A percentile compares a stretch with the other conserved stretches of the same genome.
These are phyloP conservation scores for Kentomonas sorsogonicus DNA, from an alignment of 208 protist genomes.

Conservation along the genomic window DNA sequence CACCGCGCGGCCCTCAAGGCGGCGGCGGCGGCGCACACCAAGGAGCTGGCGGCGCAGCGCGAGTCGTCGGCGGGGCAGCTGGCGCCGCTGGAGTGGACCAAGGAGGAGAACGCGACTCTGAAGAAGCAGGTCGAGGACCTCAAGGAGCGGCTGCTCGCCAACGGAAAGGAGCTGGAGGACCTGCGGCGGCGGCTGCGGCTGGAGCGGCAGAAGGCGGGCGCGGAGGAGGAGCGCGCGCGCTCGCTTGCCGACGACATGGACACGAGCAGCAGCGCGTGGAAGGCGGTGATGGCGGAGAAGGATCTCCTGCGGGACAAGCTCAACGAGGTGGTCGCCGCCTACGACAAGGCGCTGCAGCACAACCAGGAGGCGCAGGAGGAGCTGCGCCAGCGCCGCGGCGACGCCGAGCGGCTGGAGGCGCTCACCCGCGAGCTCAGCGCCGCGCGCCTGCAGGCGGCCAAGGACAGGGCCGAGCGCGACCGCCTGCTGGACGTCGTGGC, in stretches of 20 bases:
- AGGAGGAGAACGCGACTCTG: slow-evolving; percentile 25
- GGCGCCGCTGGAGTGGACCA: slow-evolving; percentile 29
- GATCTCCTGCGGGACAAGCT: slow-evolving; percentile 16
- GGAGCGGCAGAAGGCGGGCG: no score
- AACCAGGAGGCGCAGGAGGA: slow-evolving; percentile 11
- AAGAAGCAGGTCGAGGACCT: slow-evolving; percentile 14
- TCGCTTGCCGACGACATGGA: no score
- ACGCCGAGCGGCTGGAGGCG: no score
- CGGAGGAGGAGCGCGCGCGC: no score
- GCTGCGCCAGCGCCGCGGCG: no score
- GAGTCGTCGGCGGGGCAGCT: background rate
- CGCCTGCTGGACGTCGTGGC: no score
- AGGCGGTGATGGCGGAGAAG: slow-evolving; percentile 13
- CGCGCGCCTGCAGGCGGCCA: slow-evolving; percentile 19
- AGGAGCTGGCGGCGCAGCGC: slow-evolving; percentile 11
- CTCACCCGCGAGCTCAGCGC: slow-evolving; percentile 12
- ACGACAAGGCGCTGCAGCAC: slow-evolving; percentile 18
- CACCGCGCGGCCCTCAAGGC: slow-evolving; percentile 12
- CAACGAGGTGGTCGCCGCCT: slow-evolving; percentile 11
- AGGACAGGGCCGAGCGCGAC: slow-evolving; percentile 17
- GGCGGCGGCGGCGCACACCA: slow-evolving; percentile 14
- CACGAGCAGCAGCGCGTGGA: no score
- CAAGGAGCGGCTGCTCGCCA: slow-evolving; percentile 10
- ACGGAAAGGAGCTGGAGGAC: slow-evolving; percentile 14
- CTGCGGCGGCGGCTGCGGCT: no score